Percentiles rank a stretch among this genome's conserved stretches.
Evolutionary conservation across 1,139 yeast genomes (phyloP).

Genomic region (Yueomyces sp.): DNA sequence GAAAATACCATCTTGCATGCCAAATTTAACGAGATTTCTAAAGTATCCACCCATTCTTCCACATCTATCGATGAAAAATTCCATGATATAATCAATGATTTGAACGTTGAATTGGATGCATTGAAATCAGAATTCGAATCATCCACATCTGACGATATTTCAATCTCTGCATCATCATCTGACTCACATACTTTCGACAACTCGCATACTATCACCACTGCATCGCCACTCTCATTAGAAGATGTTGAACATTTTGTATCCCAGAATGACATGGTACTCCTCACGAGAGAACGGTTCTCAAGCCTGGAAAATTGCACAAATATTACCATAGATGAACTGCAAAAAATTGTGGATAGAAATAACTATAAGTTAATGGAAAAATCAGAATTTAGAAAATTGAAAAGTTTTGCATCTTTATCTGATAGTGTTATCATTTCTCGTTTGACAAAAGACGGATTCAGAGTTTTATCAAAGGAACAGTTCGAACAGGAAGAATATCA

Average conservation of each 20-base stretch:
- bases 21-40: neutral
- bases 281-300: slow-evolving; percentile 20
- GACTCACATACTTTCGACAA: neutral
- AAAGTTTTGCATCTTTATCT: slow-evolving; percentile 12
- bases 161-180: neutral
- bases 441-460: neutral
- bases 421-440: neutral
- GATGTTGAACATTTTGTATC: slow-evolving; percentile 16
- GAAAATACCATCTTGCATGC: slow-evolving; percentile 4
- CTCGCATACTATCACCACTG: neutral
- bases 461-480: neutral
- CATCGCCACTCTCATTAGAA: slow-evolving; percentile 1
- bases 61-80: neutral
- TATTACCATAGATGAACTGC: slow-evolving; percentile 5
- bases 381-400: slow-evolving; percentile 6
- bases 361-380: slow-evolving; percentile 4
- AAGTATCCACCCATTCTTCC: neutral
- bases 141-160: neutral
- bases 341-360: slow-evolving; percentile 6
- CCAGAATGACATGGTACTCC: slow-evolving; percentile 21
- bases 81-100: neutral
- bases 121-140: neutral
- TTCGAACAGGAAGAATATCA: neutral
- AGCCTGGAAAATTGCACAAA: neutral
- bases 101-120: neutral